A percentile compares a stretch with the other conserved stretches of the same genome.
Conservation (phyloP, 768 basidiomycete species). For the Lyophyllum atratum region DNA sequence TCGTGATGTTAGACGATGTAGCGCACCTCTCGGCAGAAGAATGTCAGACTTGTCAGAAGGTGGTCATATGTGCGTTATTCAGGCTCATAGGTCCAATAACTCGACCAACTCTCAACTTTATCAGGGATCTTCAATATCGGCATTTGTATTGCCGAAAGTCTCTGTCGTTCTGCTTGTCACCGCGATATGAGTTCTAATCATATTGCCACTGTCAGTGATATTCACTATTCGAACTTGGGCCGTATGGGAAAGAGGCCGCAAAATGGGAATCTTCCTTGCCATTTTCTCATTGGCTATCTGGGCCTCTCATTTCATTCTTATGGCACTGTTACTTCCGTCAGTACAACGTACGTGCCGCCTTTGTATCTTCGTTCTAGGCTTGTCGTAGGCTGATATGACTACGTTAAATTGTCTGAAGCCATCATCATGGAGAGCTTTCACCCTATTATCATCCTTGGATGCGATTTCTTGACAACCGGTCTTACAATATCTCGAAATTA, state of each 20-base stretch:
- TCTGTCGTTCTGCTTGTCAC: not conserved
- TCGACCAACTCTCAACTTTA: no score
- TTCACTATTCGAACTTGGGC: conserved; percentile 4
- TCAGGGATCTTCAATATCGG: conserved; percentile 1
- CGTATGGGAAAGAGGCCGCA: not conserved
- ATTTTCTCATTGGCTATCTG: conserved; percentile 1
- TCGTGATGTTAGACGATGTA: not conserved
- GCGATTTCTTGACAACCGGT: conserved; percentile 2
- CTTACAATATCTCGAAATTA: not conserved
- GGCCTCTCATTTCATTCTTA: not conserved
- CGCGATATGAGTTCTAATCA: not conserved
- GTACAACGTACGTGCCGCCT: not conserved
- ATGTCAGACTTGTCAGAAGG: not conserved
- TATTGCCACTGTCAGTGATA: not conserved
- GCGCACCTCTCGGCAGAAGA: not conserved
- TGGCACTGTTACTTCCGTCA: not conserved
- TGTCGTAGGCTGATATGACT: no score
- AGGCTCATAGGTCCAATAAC: no score
- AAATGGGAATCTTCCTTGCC: not conserved
- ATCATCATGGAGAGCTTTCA: conserved; percentile 1
- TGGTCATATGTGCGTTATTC: not conserved
- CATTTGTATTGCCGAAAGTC: conserved; percentile 5
- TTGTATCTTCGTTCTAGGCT: not conserved
- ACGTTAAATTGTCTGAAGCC: not conserved
- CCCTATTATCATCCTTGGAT: conserved; percentile 1